These are phyloP conservation scores for Diplodia seriata DNA, from an alignment of 2,329 filamentous ascomycete species.

Conservation along the genomic window DNA sequence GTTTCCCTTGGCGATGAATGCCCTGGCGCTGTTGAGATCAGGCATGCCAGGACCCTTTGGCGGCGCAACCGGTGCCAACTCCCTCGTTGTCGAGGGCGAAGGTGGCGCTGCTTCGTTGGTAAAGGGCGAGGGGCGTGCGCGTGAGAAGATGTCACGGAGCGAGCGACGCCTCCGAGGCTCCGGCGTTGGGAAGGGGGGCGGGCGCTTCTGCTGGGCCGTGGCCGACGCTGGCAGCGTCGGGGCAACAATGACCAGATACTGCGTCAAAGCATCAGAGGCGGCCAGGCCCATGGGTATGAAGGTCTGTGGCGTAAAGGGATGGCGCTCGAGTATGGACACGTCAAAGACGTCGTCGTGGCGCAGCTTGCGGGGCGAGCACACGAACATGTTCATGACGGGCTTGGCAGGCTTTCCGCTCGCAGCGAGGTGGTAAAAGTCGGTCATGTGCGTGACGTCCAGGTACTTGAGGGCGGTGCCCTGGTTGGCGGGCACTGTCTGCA, in stretches of 20 bases:
- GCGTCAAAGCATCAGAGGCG: slow-evolving; percentile 53
- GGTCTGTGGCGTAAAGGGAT: slow-evolving; percentile 93
- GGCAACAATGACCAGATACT: slow-evolving; percentile 88
- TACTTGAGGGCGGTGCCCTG: slow-evolving; percentile 91
- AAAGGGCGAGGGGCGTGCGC: slow-evolving; percentile 53
- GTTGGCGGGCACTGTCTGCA: slow-evolving; percentile 69
- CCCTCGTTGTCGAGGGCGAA: slow-evolving; percentile 41
- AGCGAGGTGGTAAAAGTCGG: slow-evolving; percentile 72
- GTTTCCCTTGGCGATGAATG: slow-evolving; percentile 77
- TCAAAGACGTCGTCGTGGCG: slow-evolving; percentile 61
- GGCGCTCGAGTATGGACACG: slow-evolving; percentile 80
- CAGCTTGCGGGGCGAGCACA: slow-evolving; percentile 73
- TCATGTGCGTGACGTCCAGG: slow-evolving; percentile 75
- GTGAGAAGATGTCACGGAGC: slow-evolving; percentile 51
- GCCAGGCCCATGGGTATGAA: slow-evolving; percentile 77
- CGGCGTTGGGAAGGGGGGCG: slow-evolving; percentile 54
- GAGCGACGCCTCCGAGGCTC: slow-evolving; percentile 39
- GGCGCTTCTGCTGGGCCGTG: slow-evolving; percentile 37
- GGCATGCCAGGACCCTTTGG: slow-evolving; percentile 67
- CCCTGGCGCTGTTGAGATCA: slow-evolving; percentile 72
- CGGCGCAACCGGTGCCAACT: slow-evolving; percentile 31
- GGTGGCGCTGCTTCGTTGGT: slow-evolving; percentile 58
- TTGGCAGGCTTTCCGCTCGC: slow-evolving; percentile 64
- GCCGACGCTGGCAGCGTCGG: slow-evolving; percentile 65
- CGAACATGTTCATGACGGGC: slow-evolving; percentile 86